These are phyloP conservation scores for Phyllosticta citriasiana DNA, from an alignment of 2,329 filamentous ascomycete species.

Conservation along the genomic window DNA sequence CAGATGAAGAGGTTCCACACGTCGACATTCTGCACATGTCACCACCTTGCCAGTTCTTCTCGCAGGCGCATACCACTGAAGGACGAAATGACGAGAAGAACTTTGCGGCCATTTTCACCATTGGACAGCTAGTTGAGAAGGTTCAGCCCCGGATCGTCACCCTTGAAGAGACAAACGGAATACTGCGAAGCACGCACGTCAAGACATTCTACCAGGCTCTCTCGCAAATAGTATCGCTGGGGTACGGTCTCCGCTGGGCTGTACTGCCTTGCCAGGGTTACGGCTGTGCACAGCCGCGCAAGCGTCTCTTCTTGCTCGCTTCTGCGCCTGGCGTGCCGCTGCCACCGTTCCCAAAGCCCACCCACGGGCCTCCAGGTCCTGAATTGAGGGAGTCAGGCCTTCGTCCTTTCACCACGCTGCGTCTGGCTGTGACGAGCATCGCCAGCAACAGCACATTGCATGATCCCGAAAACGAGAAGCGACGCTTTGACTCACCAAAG, in stretches of 20 bases:
- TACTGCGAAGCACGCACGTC: constrained; percentile 24
- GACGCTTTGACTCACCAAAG: neutral
- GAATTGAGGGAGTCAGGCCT: neutral
- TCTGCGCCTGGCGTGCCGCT: neutral
- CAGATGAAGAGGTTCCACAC: constrained; percentile 16
- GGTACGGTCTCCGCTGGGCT: neutral
- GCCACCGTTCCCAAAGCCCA: neutral
- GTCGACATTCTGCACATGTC: constrained; percentile 66
- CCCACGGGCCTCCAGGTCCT: neutral
- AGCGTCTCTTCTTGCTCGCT: neutral
- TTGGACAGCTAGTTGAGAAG: constrained; percentile 45
- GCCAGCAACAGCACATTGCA: neutral
- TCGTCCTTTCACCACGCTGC: neutral
- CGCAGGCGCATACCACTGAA: constrained; percentile 54
- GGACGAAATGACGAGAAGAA: constrained; percentile 53
- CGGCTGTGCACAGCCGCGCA: neutral
- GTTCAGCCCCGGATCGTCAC: constrained; percentile 60
- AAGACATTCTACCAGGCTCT: constrained; percentile 23
- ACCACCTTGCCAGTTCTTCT: constrained; percentile 69
- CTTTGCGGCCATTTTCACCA: constrained; percentile 43
- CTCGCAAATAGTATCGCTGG: no score
- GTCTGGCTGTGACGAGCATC: neutral
- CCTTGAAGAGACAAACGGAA: constrained; percentile 67
- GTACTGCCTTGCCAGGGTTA: neutral
- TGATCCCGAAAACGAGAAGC: neutral